phyloP scores from a whole-genome alignment of 441 rosid species.

The Pelargonium citronellum region DNA sequence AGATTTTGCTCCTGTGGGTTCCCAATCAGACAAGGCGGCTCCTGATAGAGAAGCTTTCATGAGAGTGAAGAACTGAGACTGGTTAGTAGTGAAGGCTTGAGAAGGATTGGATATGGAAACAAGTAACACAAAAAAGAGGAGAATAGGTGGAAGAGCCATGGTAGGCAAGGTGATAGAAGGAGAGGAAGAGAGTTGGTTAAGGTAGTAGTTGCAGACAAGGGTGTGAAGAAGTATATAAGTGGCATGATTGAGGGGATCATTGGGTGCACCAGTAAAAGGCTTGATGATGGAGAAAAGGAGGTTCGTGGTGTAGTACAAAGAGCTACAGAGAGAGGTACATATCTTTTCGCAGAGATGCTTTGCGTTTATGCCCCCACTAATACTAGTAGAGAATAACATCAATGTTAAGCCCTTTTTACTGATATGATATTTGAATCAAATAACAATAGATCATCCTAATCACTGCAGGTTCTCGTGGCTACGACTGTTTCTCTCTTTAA shows the following conservation, averaged over 20 bases:
- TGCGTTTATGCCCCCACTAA: constrained; percentile 61
- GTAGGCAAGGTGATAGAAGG: neutral
- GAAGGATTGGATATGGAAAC: constrained; percentile 23
- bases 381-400: constrained; percentile 32
- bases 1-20: constrained; percentile 29
- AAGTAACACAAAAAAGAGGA: constrained; percentile 25
- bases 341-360: constrained; percentile 68
- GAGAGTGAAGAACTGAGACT: constrained; percentile 54
- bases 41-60: constrained; percentile 60
- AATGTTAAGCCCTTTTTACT: constrained; percentile 24
- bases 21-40: constrained; percentile 53
- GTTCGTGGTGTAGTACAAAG: constrained; percentile 29
- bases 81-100: constrained; percentile 28
- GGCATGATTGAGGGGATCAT: constrained; percentile 37
- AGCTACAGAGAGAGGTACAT: constrained; percentile 32
- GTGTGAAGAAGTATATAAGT: constrained; percentile 36
- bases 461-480: constrained; percentile 21
- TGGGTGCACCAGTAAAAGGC: constrained; percentile 33
- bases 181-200: constrained; percentile 20
- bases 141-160: constrained; percentile 31
- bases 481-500: constrained; percentile 23
- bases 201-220: constrained; percentile 43
- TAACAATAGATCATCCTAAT: constrained; percentile 22
- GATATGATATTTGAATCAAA: constrained; percentile 24
- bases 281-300: constrained; percentile 32